Evolutionary conservation across 495 filamentous ascomycete genomes (phyloP).

Genomic region (Aspergillus hancockii): DNA sequence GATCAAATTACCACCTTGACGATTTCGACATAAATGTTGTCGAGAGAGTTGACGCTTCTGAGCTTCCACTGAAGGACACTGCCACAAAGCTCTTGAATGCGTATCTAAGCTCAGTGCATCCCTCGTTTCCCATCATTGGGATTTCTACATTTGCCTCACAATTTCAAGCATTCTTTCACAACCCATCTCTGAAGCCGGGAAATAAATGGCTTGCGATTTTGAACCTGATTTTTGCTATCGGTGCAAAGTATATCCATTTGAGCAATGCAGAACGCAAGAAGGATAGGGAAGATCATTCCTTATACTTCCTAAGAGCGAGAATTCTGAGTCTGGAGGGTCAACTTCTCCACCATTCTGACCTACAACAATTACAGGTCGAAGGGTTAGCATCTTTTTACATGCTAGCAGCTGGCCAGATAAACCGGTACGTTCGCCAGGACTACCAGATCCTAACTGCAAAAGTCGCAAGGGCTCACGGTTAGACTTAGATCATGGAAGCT

Average conservation of each 20-base stretch:
- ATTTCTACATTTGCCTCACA: constrained; percentile 54
- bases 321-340: constrained; percentile 52
- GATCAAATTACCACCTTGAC: constrained; percentile 51
- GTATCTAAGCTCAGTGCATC: constrained; percentile 61
- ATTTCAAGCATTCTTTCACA: constrained; percentile 48
- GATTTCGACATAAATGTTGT: constrained; percentile 48
- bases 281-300: constrained; percentile 51
- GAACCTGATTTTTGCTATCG: constrained; percentile 66
- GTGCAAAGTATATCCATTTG: constrained; percentile 52
- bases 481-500: constrained; percentile 59
- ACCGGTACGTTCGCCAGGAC: constrained; percentile 47
- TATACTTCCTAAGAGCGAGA: constrained; percentile 58
- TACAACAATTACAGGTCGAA: constrained; percentile 60
- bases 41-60: constrained; percentile 47
- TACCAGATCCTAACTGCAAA: constrained; percentile 7
- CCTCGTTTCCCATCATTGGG: constrained; percentile 60
- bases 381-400: constrained; percentile 62
- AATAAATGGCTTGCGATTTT: constrained; percentile 58
- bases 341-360: constrained; percentile 51
- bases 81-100: constrained; percentile 57
- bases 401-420: constrained; percentile 57
- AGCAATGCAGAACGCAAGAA: constrained; percentile 43
- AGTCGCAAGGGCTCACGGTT: constrained; percentile 12
- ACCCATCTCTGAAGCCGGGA: constrained; percentile 37
- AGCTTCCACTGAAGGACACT: constrained; percentile 49